Base-by-base conservation (phyloP, 2,329 filamentous ascomycete genomes). In the Verticillium albo-atrum region DNA sequence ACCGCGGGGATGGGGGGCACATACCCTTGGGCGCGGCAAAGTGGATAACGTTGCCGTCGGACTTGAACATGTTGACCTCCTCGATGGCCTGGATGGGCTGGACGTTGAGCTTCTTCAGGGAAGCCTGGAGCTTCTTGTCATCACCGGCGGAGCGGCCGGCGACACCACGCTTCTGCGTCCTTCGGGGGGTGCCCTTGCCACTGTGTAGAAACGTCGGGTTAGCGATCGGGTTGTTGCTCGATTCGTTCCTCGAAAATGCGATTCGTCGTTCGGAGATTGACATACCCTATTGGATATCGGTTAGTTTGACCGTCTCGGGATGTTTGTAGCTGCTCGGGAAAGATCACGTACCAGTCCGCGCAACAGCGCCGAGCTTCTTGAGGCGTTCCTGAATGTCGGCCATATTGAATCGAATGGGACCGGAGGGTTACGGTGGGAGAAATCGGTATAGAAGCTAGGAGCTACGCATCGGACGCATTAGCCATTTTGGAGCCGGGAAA, bases 61-160 rank as follows among this genome's bases (percentile, higher is more conserved):
- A 90, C 90, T 99, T 99, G 89, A 99, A 99, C 95, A 99, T 99
- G 89, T 99, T 99, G 78, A 99, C 95, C 85, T 99, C 95, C 88
- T 99, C 95, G 72, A 99, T 99, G 68, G 91, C 92, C 84, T 96
- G 93, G 81, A 99, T 98, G 73, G 95, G 95, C 87, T 99, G 95
- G 62, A 96, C 94, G 82, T 98, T 98, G 79, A 99, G 88, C 90
- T 99, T 99, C 91, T 99, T 99, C 68, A 99, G 86, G 64, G 92
- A 83, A 64, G 89, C 87, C 84, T 99, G 95, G 67, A 99, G 91
- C 88, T 99, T 99, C 91, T 97, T 98, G 89, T 99, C 95, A 77
- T 99, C 95, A 79, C 91, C 92, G 76, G 90, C 92, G 68, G 90
- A 90, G 78, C 88, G 91, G 79, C 92, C 92, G 80, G 96, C 91